phyloP scores from a whole-genome alignment of 2,329 filamentous ascomycete genomes.

The Monilinia polystroma region DNA sequence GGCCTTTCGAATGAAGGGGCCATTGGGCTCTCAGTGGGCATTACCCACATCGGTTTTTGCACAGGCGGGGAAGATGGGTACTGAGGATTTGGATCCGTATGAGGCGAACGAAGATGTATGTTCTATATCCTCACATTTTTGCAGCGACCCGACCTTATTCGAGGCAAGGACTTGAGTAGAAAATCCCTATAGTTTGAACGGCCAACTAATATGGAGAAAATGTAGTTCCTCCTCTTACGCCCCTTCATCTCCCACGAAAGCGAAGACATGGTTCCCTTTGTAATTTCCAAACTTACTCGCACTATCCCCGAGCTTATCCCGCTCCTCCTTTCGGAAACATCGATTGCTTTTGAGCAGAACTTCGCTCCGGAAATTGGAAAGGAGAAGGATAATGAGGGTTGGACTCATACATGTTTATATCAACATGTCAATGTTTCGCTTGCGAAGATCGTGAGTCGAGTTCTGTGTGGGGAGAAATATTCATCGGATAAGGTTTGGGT shows the following conservation, averaged over 20 bases:
- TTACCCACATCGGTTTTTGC: slow-evolving; percentile 12
- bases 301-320: neutral
- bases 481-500: neutral
- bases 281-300: slow-evolving; percentile 7
- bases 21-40: slow-evolving; percentile 12
- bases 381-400: neutral
- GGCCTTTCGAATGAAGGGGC: slow-evolving; percentile 13
- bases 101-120: slow-evolving; percentile 21
- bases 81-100: slow-evolving; percentile 10
- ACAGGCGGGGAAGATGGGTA: slow-evolving; percentile 15
- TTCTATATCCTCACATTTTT: neutral
- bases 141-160: too few species aligned
- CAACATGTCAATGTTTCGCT: slow-evolving; percentile 5
- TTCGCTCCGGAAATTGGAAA: neutral
- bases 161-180: neutral
- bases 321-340: slow-evolving; percentile 5
- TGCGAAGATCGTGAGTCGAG: neutral
- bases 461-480: slow-evolving; percentile 12
- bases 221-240: slow-evolving; percentile 1
- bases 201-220: neutral
- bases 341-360: neutral
- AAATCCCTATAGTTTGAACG: neutral
- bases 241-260: slow-evolving; percentile 10
- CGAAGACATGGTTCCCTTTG: slow-evolving; percentile 12
- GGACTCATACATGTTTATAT: slow-evolving; percentile 8